Percentiles rank a stretch among this genome's conserved stretches.
Conservation (phyloP, 768 basidiomycete genomes). For the Imleria badia region DNA sequence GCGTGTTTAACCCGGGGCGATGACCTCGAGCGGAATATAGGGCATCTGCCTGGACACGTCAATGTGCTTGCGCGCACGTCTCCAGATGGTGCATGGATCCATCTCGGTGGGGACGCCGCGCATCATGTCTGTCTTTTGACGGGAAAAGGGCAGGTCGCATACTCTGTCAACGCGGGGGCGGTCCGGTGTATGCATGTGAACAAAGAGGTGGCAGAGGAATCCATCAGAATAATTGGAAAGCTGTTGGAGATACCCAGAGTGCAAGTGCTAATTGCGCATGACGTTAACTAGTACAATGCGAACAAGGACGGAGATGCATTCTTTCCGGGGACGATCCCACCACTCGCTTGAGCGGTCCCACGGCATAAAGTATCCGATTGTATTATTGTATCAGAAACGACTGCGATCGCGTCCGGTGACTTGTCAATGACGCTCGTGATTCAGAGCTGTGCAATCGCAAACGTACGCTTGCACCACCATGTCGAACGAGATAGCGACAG, state of each 20-base stretch:
- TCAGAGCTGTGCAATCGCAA: not conserved
- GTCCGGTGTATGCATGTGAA: constrained; percentile 43
- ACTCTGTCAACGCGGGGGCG: not conserved
- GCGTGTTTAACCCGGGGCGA: not conserved
- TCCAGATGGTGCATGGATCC: too few species aligned
- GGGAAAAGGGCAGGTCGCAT: constrained; percentile 39
- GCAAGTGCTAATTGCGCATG: too few species aligned
- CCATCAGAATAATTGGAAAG: too few species aligned
- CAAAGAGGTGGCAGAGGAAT: constrained; percentile 39
- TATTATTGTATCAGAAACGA: not conserved
- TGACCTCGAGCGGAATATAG: not conserved
- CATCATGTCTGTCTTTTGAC: constrained; percentile 51
- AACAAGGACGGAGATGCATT: too few species aligned
- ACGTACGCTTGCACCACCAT: not conserved
- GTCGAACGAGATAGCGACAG: constrained; percentile 5
- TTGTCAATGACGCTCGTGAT: too few species aligned
- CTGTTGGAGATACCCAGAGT: too few species aligned
- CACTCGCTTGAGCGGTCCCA: too few species aligned
- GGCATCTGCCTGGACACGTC: constrained; percentile 55
- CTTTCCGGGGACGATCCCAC: constrained; percentile 5
- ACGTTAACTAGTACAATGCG: too few species aligned
- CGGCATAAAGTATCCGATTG: too few species aligned
- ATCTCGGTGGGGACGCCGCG: constrained; percentile 52
- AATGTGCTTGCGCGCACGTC: constrained; percentile 54
- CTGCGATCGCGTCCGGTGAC: not conserved